Percentiles rank a stretch among this genome's conserved stretches.
Evolutionary conservation across 2,329 filamentous ascomycete genomes (phyloP).

Genomic region (Magnaporthiopsis incrustans): DNA sequence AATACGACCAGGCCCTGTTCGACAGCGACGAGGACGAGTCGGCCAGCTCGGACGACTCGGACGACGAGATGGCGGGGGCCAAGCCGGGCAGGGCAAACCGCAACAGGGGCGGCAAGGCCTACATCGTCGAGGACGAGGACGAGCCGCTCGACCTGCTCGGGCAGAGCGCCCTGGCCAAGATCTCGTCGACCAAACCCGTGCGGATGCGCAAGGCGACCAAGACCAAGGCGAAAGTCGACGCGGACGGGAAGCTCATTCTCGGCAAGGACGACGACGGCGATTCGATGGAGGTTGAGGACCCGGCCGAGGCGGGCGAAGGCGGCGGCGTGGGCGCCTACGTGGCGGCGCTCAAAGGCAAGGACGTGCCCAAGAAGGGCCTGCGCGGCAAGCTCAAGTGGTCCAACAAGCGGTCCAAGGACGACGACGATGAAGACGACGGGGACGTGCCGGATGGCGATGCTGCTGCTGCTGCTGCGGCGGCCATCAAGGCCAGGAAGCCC

Average conservation of each 20-base stretch:
- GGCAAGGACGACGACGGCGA: slow-evolving; percentile 48
- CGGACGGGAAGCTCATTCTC: slow-evolving; percentile 75
- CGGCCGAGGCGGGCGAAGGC: slow-evolving; percentile 28
- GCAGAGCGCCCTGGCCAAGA: slow-evolving; percentile 80
- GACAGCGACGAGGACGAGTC: slow-evolving; percentile 62
- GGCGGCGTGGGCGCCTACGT: slow-evolving; percentile 62
- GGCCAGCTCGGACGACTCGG: slow-evolving; percentile 53
- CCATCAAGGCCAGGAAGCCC: slow-evolving; percentile 39
- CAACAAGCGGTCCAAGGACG: slow-evolving; percentile 45
- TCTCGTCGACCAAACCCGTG: slow-evolving; percentile 80
- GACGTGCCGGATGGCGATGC: slow-evolving; percentile 31
- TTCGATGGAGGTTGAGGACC: slow-evolving; percentile 54
- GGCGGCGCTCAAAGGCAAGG: slow-evolving; percentile 59
- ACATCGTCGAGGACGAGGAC: slow-evolving; percentile 90
- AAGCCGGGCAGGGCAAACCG: slow-evolving; percentile 32
- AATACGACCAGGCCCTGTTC: slow-evolving; percentile 94
- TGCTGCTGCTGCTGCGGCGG: slow-evolving; percentile 27
- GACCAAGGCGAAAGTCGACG: slow-evolving; percentile 60
- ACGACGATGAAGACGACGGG: slow-evolving; percentile 32
- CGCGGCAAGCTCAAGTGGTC: slow-evolving; percentile 65
- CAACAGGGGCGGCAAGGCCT: slow-evolving; percentile 61
- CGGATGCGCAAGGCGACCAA: slow-evolving; percentile 52
- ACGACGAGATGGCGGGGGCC: slow-evolving; percentile 27
- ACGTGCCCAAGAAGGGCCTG: slow-evolving; percentile 55
- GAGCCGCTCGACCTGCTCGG: slow-evolving; percentile 93